Percentiles rank a stretch among this genome's conserved stretches.
These are phyloP conservation scores for Dendrostoma leiphaemia DNA, from an alignment of 2,329 filamentous ascomycete genomes.

Conservation along the genomic window DNA sequence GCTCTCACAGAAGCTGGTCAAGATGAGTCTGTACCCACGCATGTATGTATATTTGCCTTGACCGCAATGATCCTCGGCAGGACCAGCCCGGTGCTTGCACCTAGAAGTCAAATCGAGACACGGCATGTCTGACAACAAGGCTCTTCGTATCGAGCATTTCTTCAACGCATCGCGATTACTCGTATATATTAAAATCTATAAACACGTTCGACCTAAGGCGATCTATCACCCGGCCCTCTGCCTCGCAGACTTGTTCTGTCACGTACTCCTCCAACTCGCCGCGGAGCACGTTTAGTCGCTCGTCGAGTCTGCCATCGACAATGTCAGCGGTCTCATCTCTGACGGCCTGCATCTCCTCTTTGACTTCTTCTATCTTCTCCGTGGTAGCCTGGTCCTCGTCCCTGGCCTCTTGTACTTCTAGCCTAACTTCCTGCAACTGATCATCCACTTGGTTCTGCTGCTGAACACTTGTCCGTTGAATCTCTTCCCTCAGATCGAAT, in stretches of 20 bases:
- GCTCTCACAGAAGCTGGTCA: too few relatives aligned
- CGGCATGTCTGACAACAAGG: neutral
- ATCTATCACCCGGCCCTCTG: conserved; percentile 1
- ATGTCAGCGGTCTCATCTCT: neutral
- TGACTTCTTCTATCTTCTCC: conserved; percentile 1
- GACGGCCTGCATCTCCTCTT: neutral
- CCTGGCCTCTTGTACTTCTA: neutral
- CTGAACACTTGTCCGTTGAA: conserved; percentile 5
- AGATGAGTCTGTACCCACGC: too few relatives aligned
- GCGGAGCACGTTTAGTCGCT: neutral
- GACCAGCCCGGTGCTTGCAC: too few relatives aligned
- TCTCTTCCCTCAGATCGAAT: neutral
- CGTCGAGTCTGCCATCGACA: neutral
- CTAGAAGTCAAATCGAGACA: too few relatives aligned
- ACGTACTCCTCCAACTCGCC: conserved; percentile 8
- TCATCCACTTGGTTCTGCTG: conserved; percentile 1
- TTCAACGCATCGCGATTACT: too few relatives aligned
- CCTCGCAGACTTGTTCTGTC: conserved; percentile 1
- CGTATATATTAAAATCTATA: conserved; percentile 12
- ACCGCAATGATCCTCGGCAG: too few relatives aligned
- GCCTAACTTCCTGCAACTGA: neutral
- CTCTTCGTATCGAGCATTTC: neutral
- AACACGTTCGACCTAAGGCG: conserved; percentile 1
- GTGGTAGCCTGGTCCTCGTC: neutral
- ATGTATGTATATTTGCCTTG: too few relatives aligned